Evolutionary conservation across 805 yeast species (phyloP).

Genomic region (Metschnikowia lochheadii): DNA sequence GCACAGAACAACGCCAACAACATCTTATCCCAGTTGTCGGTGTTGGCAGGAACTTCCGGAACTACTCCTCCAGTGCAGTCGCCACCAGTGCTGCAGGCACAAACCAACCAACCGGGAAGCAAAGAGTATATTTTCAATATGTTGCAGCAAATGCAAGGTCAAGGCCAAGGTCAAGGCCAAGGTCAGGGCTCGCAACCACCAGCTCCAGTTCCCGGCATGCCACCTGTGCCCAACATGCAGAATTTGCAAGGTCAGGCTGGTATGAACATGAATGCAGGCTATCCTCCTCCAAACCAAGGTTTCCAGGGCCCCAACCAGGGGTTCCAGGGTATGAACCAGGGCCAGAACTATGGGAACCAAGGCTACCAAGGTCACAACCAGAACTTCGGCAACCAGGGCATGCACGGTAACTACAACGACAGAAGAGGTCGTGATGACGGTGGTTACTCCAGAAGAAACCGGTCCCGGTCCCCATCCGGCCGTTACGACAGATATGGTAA

Average conservation of each 20-base stretch:
- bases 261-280: neutral
- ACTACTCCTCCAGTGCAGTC: constrained; percentile 10
- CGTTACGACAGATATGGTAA: constrained; percentile 15
- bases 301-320: neutral
- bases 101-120: constrained; percentile 19
- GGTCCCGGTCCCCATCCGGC: constrained; percentile 52
- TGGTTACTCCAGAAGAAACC: constrained; percentile 44
- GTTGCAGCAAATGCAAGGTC: constrained; percentile 48
- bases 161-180: constrained; percentile 18
- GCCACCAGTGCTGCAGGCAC: constrained; percentile 12
- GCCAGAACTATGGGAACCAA: constrained; percentile 15
- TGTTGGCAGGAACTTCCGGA: constrained; percentile 26
- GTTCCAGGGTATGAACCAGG: neutral
- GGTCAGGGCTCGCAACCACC: constrained; percentile 3
- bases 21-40: constrained; percentile 42
- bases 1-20: constrained; percentile 28
- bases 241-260: constrained; percentile 7
- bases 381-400: neutral
- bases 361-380: neutral
- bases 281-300: neutral
- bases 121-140: constrained; percentile 45
- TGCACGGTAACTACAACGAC: constrained; percentile 11
- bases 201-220: constrained; percentile 8
- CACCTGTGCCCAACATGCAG: constrained; percentile 10
- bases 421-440: constrained; percentile 31